These are phyloP conservation scores for Rhododendron williamsianum DNA, from an alignment of 148 eudicot genomes.

Conservation along the genomic window DNA sequence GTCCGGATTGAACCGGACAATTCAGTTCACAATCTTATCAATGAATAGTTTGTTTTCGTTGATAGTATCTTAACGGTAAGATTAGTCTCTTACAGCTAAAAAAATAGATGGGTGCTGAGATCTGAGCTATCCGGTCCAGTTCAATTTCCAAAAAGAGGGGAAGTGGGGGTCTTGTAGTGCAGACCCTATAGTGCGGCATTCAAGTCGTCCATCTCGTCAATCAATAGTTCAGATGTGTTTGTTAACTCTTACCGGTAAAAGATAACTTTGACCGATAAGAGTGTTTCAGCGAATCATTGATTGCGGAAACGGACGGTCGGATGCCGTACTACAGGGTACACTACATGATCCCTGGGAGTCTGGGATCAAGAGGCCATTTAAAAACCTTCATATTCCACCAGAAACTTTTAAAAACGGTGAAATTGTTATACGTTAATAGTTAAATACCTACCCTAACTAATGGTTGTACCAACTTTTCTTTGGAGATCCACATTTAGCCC, in stretches of 20 bases:
- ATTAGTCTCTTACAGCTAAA: too few relatives aligned
- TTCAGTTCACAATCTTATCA: not conserved
- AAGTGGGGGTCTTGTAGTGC: too few relatives aligned
- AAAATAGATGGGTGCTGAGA: not conserved
- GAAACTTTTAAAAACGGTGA: not conserved
- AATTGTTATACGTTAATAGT: not conserved
- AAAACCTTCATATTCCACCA: not conserved
- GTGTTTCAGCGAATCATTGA: too few relatives aligned
- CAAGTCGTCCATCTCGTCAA: too few relatives aligned
- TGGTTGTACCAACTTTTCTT: not conserved
- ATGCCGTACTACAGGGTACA: too few relatives aligned
- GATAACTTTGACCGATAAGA: too few relatives aligned
- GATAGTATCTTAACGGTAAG: not conserved
- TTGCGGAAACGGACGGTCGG: too few relatives aligned
- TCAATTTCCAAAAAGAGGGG: too few relatives aligned
- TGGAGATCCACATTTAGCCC: not conserved
- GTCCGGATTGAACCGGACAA: not conserved
- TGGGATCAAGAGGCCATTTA: not conserved
- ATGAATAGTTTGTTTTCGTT: not conserved
- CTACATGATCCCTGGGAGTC: not conserved
- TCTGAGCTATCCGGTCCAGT: not conserved
- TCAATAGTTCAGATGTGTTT: too few relatives aligned
- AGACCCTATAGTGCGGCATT: too few relatives aligned
- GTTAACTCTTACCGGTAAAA: too few relatives aligned
- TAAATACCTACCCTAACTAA: not conserved